Evolutionary conservation across 345 rosid species (phyloP).

Genomic region (Boechera retrofracta): DNA sequence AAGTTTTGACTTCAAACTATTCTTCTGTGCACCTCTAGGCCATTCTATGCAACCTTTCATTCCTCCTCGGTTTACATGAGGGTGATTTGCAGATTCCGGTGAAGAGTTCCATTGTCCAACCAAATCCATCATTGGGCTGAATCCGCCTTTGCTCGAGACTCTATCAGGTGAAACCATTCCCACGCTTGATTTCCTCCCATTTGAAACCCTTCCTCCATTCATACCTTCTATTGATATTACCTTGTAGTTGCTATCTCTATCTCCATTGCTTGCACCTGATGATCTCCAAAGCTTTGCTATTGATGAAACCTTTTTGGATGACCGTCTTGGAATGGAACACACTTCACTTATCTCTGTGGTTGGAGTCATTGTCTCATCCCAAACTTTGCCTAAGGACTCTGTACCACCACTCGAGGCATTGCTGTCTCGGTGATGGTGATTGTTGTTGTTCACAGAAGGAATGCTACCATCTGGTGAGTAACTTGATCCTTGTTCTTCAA

Average conservation of each 20-base stretch:
- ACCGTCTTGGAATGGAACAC: conserved; percentile 61
- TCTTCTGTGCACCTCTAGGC: conserved; percentile 82
- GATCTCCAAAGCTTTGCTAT: conserved; percentile 88
- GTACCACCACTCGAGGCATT: conserved; percentile 67
- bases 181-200: conserved; percentile 72
- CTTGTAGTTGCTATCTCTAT: conserved; percentile 68
- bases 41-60: conserved; percentile 99
- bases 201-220: conserved; percentile 72
- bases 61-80: conserved; percentile 67
- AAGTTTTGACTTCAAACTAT: conserved; percentile 89
- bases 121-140: conserved; percentile 67
- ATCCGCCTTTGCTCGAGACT: conserved; percentile 66
- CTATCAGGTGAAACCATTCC: conserved; percentile 63
- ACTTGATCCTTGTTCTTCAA: conserved; percentile 89
- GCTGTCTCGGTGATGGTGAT: conserved; percentile 49
- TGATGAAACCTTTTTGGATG: conserved; percentile 71
- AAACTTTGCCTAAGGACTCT: conserved; percentile 59
- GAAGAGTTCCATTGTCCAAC: conserved; percentile 76
- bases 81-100: conserved; percentile 76
- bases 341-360: conserved; percentile 74
- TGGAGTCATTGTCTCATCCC: conserved; percentile 66
- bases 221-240: conserved; percentile 70
- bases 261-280: conserved; percentile 62
- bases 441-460: conserved; percentile 63
- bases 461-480: conserved; percentile 76